These are phyloP conservation scores for Xerocomus minutiporus DNA, from an alignment of 1,284 basidiomycete genomes.

Conservation along the genomic window DNA sequence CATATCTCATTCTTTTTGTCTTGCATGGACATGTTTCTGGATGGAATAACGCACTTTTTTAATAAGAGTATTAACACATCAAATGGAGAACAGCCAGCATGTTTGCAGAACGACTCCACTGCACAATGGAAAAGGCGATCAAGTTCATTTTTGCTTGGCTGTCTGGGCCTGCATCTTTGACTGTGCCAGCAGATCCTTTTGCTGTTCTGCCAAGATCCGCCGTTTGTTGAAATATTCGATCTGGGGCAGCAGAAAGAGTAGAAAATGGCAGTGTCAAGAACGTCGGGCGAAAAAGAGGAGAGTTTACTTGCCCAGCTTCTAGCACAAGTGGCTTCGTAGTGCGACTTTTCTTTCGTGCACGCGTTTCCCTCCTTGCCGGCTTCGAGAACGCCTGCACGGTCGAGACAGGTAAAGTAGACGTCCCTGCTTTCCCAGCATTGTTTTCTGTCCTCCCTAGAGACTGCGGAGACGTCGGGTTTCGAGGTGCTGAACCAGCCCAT, in stretches of 20 bases:
- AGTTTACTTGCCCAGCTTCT: conserved; percentile 71
- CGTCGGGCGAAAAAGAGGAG: not conserved
- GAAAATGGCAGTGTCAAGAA: not conserved
- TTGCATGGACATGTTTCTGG: conserved; percentile 1
- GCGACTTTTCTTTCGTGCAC: conserved; percentile 49
- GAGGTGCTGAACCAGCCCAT: conserved; percentile 32
- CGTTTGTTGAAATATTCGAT: conserved; percentile 83
- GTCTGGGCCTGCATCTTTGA: conserved; percentile 40
- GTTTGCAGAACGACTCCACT: not conserved
- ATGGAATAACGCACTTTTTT: not conserved
- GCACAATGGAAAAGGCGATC: not conserved
- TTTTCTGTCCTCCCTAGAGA: conserved; percentile 53
- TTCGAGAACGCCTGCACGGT: conserved; percentile 57
- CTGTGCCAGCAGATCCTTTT: conserved; percentile 61
- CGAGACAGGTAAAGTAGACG: conserved; percentile 73
- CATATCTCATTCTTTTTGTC: not conserved
- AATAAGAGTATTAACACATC: conserved; percentile 10
- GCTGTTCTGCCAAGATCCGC: conserved; percentile 67
- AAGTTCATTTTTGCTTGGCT: conserved; percentile 30
- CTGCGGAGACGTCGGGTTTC: conserved; percentile 37
- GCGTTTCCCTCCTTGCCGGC: conserved; percentile 60
- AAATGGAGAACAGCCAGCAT: not conserved
- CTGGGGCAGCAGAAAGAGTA: conserved; percentile 35
- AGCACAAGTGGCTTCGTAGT: conserved; percentile 66
- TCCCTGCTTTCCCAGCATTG: conserved; percentile 78